Evolutionary conservation across 805 yeast genomes (phyloP).

Genomic region (Candida pini): DNA sequence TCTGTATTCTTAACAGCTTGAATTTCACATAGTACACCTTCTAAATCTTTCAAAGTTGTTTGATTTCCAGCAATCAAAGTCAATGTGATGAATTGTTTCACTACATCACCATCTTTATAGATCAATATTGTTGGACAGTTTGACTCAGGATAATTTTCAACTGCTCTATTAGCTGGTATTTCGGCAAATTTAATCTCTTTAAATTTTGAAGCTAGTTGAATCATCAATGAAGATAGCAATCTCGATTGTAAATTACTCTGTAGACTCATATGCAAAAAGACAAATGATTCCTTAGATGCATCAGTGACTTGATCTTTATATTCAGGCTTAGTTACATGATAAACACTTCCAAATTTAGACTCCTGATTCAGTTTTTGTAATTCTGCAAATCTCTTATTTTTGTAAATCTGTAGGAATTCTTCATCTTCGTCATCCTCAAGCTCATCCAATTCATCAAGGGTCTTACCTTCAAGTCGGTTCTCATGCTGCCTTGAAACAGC

Average conservation of each 20-base stretch:
- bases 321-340: conserved; percentile 80
- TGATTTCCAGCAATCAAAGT: conserved; percentile 81
- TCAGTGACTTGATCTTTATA: conserved; percentile 81
- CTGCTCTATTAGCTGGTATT: conserved; percentile 85
- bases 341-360: conserved; percentile 67
- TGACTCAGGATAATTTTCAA: conserved; percentile 83
- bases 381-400: conserved; percentile 73
- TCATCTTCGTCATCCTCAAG: conserved; percentile 92
- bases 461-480: conserved; percentile 71
- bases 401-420: conserved; percentile 75
- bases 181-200: conserved; percentile 87
- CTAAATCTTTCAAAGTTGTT: conserved; percentile 64
- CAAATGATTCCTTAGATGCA: conserved; percentile 61
- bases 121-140: conserved; percentile 90
- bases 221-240: conserved; percentile 54
- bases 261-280: conserved; percentile 71
- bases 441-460: conserved; percentile 76
- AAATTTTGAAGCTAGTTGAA: conserved; percentile 56
- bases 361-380: conserved; percentile 51
- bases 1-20: conserved; percentile 66
- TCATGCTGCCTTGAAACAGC: conserved; percentile 77
- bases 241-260: conserved; percentile 70
- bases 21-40: conserved; percentile 58
- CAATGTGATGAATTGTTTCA: conserved; percentile 76
- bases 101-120: conserved; percentile 71